phyloP scores from a whole-genome alignment of 163 green algal genomes.

The Coccomyxa subellipsoidea region DNA sequence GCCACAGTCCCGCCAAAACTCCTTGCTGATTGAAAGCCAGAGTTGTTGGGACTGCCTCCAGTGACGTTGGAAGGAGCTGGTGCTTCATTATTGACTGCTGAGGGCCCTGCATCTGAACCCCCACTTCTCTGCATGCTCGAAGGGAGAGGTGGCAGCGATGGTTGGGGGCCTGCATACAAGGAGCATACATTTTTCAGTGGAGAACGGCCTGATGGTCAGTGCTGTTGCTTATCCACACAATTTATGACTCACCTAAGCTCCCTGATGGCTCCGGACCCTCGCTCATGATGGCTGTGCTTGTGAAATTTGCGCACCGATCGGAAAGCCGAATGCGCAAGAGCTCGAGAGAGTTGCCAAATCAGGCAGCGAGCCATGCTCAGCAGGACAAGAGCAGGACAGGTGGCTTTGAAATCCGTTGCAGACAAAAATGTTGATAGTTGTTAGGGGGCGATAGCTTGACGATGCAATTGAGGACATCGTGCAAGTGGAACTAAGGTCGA shows the following conservation, averaged over 20 bases:
- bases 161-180: conserved; percentile 6
- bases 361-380: neutral
- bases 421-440: no score
- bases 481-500: no score
- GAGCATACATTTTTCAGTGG: no score
- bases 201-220: no score
- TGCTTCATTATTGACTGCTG: neutral
- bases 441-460: no score
- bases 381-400: neutral
- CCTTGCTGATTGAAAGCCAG: neutral
- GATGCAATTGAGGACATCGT: no score
- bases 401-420: no score
- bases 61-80: neutral
- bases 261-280: neutral
- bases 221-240: no score
- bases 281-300: neutral
- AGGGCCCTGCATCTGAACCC: neutral
- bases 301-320: neutral
- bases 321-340: neutral
- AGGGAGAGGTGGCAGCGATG: conserved; percentile 2
- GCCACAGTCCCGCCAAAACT: conserved; percentile 15
- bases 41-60: neutral
- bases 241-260: neutral
- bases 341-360: neutral
- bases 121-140: conserved; percentile 10